Conservation (phyloP, 495 filamentous ascomycete species). For the Xylaria flabelliformis region DNA sequence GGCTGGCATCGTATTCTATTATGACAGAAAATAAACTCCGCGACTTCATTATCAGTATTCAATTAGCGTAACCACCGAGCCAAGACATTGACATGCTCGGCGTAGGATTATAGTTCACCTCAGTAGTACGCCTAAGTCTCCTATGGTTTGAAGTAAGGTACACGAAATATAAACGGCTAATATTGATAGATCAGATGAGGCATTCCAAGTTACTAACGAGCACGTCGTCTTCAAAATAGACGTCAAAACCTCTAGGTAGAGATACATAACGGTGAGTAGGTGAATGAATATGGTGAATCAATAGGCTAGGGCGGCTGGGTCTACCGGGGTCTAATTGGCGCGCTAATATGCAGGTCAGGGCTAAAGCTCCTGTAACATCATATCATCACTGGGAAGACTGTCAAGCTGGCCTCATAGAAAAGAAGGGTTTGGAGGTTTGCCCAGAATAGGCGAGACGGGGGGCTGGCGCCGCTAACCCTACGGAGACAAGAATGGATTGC, state of each 20-base stretch:
- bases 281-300: constrained; percentile 6
- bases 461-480: constrained; percentile 1
- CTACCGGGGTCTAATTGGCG: constrained; percentile 17
- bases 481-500: constrained; percentile 13
- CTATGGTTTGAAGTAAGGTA: background rate
- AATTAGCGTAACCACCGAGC: background rate
- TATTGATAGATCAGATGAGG: constrained; percentile 13
- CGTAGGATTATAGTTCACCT: background rate
- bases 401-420: constrained; percentile 9
- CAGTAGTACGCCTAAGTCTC: background rate
- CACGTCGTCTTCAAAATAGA: background rate
- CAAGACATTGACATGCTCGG: background rate
- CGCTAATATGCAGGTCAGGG: constrained; percentile 21
- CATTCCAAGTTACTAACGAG: background rate
- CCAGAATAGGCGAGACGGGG: constrained; percentile 23
- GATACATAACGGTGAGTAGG: constrained; percentile 14
- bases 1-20: background rate
- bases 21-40: background rate
- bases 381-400: background rate
- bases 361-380: constrained; percentile 16
- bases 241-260: constrained; percentile 11
- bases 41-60: background rate
- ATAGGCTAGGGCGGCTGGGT: background rate
- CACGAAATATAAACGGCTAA: background rate
- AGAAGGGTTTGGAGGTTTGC: constrained; percentile 23